A percentile compares a stretch with the other conserved stretches of the same genome.
Conservation (phyloP, 2,329 filamentous ascomycete genomes). For the Xylaria sp. region DNA sequence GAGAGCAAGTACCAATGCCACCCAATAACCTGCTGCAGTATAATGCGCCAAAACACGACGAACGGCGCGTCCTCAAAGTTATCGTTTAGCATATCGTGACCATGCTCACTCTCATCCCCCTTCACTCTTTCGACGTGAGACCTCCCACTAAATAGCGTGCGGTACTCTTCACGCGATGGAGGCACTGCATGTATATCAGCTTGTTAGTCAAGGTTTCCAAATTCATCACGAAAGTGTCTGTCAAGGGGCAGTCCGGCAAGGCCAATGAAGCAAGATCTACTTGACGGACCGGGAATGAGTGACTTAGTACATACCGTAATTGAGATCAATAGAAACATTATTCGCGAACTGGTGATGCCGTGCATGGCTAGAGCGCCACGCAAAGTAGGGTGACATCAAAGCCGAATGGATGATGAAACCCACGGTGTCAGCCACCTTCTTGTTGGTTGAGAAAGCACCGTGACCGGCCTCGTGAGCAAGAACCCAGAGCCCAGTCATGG, state of each 20-base stretch:
- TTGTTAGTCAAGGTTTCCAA: neutral
- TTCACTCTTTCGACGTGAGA: neutral
- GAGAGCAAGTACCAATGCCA: conserved; percentile 33
- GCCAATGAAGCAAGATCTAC: neutral
- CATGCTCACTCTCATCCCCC: conserved; percentile 7
- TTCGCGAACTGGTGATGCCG: conserved; percentile 67
- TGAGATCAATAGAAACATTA: conserved; percentile 26
- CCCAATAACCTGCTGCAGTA: conserved; percentile 30
- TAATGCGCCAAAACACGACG: conserved; percentile 31
- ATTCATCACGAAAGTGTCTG: neutral
- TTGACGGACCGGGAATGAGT: neutral
- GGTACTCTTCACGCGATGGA: conserved; percentile 29
- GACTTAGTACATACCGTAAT: conserved; percentile 16
- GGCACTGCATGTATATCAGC: neutral
- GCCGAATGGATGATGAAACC: conserved; percentile 75
- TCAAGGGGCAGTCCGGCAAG: neutral
- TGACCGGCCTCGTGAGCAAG: conserved; percentile 78
- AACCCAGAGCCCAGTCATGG: conserved; percentile 76
- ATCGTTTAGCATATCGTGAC: conserved; percentile 9
- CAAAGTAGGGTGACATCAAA: conserved; percentile 76
- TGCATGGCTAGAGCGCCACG: conserved; percentile 77
- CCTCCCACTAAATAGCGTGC: conserved; percentile 17
- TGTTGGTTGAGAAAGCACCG: conserved; percentile 71
- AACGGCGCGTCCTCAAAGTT: conserved; percentile 28
- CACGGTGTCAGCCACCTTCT: conserved; percentile 67